Conservation (phyloP, 2,329 filamentous ascomycete species). For the Aspergillus sp. region DNA sequence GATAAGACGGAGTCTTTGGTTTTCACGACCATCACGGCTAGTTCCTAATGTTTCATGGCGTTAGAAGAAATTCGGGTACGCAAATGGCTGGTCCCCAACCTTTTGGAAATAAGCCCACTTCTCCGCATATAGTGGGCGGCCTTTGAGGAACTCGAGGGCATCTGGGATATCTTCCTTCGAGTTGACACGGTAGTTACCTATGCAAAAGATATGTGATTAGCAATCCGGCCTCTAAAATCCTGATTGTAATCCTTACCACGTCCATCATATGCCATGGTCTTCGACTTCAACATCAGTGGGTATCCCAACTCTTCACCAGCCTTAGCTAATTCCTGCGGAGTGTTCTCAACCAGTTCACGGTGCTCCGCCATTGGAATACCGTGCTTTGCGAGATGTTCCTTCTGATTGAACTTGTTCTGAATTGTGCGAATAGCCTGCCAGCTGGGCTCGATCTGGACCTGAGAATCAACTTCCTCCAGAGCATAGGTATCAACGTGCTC, state of each 20-base stretch:
- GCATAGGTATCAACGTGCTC: slow-evolving; percentile 92
- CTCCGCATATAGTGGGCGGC: slow-evolving; percentile 77
- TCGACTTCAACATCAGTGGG: slow-evolving; percentile 89
- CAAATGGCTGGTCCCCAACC: slow-evolving; percentile 26
- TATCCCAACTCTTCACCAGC: slow-evolving; percentile 69
- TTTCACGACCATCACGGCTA: slow-evolving; percentile 93
- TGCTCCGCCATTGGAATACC: slow-evolving; percentile 73
- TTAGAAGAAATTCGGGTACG: slow-evolving; percentile 12
- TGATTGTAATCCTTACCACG: slow-evolving; percentile 55
- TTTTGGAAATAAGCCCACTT: slow-evolving; percentile 82
- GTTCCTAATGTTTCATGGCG: slow-evolving; percentile 51
- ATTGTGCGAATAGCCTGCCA: slow-evolving; percentile 86
- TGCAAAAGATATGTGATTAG: background rate
- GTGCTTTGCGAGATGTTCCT: slow-evolving; percentile 69
- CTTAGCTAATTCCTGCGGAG: slow-evolving; percentile 60
- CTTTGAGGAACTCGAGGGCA: slow-evolving; percentile 69
- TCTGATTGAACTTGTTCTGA: slow-evolving; percentile 91
- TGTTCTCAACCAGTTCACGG: slow-evolving; percentile 61
- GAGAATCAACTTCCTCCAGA: slow-evolving; percentile 74
- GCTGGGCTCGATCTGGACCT: slow-evolving; percentile 71
- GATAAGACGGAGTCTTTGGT: slow-evolving; percentile 73
- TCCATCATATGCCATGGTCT: slow-evolving; percentile 91
- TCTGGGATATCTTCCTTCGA: slow-evolving; percentile 59
- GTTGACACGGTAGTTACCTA: slow-evolving; percentile 66
- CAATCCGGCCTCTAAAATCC: background rate